A percentile compares a stretch with the other conserved stretches of the same genome.
Evolutionary conservation across 176 grass and related monocot species (phyloP).

Genomic region (Oryza glumipatula): DNA sequence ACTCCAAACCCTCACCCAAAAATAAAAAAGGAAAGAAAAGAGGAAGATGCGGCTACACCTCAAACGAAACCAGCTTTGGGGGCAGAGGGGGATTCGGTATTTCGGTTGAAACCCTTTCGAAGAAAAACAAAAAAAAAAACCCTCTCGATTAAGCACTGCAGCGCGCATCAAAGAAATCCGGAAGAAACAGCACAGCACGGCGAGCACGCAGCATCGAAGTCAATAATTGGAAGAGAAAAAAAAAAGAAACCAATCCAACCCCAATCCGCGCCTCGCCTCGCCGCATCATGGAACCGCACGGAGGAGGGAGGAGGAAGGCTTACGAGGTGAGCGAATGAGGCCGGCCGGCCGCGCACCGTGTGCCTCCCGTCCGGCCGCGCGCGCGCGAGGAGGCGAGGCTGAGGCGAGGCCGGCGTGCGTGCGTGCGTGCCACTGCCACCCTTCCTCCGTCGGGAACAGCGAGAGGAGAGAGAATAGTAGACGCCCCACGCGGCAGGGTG

Average conservation of each 20-base stretch:
- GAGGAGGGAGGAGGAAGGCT: neutral
- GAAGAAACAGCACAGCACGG: neutral
- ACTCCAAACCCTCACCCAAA: neutral
- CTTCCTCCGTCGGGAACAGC: neutral
- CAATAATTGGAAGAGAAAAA: neutral
- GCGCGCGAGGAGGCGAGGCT: neutral
- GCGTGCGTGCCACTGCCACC: neutral
- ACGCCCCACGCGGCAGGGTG: neutral
- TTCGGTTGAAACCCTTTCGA: neutral
- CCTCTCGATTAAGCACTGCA: too few species aligned
- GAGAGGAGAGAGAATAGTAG: neutral
- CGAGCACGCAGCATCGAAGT: too few species aligned
- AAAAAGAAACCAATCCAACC: neutral
- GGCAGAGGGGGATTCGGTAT: neutral
- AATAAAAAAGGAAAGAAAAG: too few species aligned
- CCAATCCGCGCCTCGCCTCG: neutral
- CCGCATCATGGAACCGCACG: neutral
- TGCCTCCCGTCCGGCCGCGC: neutral
- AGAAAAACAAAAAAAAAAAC: neutral
- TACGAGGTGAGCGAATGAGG: neutral
- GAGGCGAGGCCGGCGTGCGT: neutral
- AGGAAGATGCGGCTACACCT: neutral
- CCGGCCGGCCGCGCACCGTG: neutral
- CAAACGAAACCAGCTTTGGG: constrained; percentile 4
- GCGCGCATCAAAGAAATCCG: neutral